Conservation (phyloP, 345 rosid species). For the Raphanus raphanistrum region DNA sequence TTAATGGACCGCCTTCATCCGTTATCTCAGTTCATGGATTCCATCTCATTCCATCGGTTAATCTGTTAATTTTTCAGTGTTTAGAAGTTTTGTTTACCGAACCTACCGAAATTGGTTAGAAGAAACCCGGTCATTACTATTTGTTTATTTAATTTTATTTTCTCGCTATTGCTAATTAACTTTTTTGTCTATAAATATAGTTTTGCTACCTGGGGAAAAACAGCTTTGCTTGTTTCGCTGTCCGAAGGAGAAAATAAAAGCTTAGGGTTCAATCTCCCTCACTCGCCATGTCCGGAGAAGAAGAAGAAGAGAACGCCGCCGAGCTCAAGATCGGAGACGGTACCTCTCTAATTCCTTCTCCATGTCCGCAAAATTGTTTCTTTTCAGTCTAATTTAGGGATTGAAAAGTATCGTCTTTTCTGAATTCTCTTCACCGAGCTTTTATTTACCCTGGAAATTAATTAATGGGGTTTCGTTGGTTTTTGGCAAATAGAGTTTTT, state of each 20-base stretch:
- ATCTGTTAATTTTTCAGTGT: too few relatives aligned
- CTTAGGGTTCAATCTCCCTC: constrained; percentile 6
- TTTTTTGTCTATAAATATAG: neutral
- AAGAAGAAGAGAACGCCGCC: constrained; percentile 97
- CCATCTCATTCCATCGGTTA: too few relatives aligned
- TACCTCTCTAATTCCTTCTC: constrained; percentile 27
- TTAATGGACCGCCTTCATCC: too few relatives aligned
- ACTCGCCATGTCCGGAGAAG: constrained; percentile 77
- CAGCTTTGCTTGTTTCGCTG: neutral
- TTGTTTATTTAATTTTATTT: too few relatives aligned
- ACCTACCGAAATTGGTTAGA: too few relatives aligned
- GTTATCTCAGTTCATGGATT: too few relatives aligned
- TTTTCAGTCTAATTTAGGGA: neutral
- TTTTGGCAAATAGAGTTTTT: constrained; percentile 55
- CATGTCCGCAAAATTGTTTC: neutral
- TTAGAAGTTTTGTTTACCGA: too few relatives aligned
- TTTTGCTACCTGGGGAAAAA: neutral
- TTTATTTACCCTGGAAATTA: neutral
- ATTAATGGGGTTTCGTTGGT: neutral
- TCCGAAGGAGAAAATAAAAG: neutral
- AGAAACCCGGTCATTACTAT: too few relatives aligned
- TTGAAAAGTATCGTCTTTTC: neutral
- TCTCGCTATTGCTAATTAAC: neutral
- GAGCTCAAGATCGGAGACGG: constrained; percentile 99
- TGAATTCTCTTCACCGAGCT: neutral